Conservation (phyloP, 1,284 basidiomycete species). For the Heterobasidion parviporum region DNA sequence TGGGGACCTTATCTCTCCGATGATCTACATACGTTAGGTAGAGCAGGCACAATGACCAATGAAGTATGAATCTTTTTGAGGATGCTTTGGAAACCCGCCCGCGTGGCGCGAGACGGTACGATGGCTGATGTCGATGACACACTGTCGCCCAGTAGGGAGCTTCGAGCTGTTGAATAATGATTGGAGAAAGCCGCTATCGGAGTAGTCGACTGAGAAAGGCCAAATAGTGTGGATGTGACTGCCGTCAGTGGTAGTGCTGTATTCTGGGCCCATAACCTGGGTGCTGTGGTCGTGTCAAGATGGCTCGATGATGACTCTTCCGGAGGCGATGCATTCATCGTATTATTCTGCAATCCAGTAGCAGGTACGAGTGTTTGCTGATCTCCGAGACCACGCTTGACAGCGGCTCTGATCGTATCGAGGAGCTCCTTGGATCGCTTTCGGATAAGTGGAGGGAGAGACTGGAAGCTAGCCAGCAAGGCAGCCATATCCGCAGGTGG, state of each 20-base stretch:
- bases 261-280: background rate
- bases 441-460: constrained; percentile 52
- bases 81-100: constrained; percentile 25
- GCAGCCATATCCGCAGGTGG: constrained; percentile 54
- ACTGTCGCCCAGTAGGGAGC: constrained; percentile 14
- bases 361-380: background rate
- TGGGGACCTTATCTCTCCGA: background rate
- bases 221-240: constrained; percentile 18
- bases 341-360: background rate
- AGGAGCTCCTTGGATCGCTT: constrained; percentile 55
- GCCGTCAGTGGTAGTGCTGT: constrained; percentile 5
- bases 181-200: too few relatives aligned
- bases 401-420: constrained; percentile 45
- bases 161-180: too few relatives aligned
- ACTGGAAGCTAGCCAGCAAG: constrained; percentile 46
- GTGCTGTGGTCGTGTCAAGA: constrained; percentile 1
- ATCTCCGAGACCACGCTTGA: constrained; percentile 25
- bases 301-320: background rate
- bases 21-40: constrained; percentile 28
- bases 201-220: background rate
- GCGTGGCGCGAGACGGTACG: background rate
- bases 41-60: constrained; percentile 38
- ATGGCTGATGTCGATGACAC: background rate
- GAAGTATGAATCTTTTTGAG: constrained; percentile 32
- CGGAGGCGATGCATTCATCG: background rate